Conservation (phyloP, 805 yeast genomes). For the Ogataea allantospora region DNA sequence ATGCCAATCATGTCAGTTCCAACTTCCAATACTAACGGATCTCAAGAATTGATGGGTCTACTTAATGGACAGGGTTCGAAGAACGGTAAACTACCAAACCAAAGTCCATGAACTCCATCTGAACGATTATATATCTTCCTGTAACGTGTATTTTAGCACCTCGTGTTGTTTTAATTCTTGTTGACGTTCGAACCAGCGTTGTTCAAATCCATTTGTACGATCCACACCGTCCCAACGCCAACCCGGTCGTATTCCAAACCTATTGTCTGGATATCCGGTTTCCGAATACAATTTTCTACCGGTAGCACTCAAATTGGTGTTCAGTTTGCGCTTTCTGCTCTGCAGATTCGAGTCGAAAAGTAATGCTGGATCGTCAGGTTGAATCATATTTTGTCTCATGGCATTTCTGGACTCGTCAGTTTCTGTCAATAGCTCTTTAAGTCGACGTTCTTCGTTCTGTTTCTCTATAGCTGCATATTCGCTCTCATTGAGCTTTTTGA, state of each 20-base stretch:
- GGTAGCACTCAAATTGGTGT: conserved; percentile 28
- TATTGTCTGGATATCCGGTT: conserved; percentile 52
- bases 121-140: conserved; percentile 36
- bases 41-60: conserved; percentile 21
- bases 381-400: conserved; percentile 32
- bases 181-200: conserved; percentile 49
- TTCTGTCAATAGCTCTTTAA: conserved; percentile 28
- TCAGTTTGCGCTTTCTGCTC: conserved; percentile 18
- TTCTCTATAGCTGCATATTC: conserved; percentile 39
- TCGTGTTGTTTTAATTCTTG: conserved; percentile 36
- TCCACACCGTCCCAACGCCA: conserved; percentile 90
- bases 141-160: conserved; percentile 35
- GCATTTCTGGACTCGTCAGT: conserved; percentile 40
- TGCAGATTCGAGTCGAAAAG: conserved; percentile 38
- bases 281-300: conserved; percentile 61
- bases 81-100: background rate
- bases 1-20: conserved; percentile 9
- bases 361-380: conserved; percentile 64
- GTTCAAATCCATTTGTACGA: conserved; percentile 85
- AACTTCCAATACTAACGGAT: conserved; percentile 12
- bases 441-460: conserved; percentile 34
- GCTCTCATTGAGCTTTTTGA: conserved; percentile 36
- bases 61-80: conserved; percentile 7
- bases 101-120: no score
- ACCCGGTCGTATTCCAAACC: conserved; percentile 80